Conservation (phyloP, 202 grass and related monocot genomes). For the Zizania palustris region DNA sequence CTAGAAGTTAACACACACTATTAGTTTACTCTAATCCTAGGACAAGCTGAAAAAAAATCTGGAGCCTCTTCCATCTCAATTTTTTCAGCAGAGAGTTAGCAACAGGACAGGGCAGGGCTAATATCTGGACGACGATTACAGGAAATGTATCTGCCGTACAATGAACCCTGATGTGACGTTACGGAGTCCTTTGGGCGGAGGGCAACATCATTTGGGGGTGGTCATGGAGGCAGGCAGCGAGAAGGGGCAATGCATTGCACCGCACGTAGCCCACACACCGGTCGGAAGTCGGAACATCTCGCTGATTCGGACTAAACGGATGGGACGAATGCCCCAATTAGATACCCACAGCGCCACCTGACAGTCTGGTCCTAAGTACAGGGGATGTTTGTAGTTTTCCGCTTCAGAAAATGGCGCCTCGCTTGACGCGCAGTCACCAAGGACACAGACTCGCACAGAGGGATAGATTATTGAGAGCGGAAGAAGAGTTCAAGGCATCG, state of each 20-base stretch:
- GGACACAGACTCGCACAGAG: too few relatives aligned
- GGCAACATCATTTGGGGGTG: neutral
- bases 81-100: neutral
- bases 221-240: neutral
- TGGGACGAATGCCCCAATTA: constrained; percentile 40
- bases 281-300: neutral
- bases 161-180: neutral
- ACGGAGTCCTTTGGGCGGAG: neutral
- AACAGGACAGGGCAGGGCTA: too few relatives aligned
- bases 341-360: constrained; percentile 33
- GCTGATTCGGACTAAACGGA: constrained; percentile 29
- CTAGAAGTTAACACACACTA: too few relatives aligned
- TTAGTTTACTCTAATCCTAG: neutral
- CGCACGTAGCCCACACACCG: neutral
- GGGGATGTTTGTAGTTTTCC: constrained; percentile 31
- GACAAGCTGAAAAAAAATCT: neutral
- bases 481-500: too few relatives aligned
- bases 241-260: too few relatives aligned
- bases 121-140: neutral
- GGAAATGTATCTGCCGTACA: neutral
- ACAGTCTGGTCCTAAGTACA: constrained; percentile 10
- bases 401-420: neutral
- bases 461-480: constrained; percentile 34
- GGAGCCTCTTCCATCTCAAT: neutral
- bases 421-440: constrained; percentile 11